phyloP scores from a whole-genome alignment of 2,329 filamentous ascomycete genomes.

The Fusarium setosum region DNA sequence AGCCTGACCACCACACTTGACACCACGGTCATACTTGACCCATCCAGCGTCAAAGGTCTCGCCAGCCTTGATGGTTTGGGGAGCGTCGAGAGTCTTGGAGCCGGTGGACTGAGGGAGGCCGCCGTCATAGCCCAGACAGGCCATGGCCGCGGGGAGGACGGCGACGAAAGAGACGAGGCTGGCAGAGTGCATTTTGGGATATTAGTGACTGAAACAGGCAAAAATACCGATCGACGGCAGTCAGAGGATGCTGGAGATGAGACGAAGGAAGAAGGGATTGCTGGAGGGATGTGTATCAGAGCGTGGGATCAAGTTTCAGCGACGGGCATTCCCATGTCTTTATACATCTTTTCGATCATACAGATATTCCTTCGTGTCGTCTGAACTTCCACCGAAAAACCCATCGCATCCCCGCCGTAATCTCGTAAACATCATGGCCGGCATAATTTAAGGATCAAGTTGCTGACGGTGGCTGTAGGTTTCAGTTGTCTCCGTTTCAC shows the following conservation, averaged over 20 bases:
- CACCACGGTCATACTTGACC: conserved; percentile 52
- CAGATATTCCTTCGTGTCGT: not conserved
- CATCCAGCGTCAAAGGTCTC: conserved; percentile 44
- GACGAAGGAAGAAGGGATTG: conserved; percentile 1
- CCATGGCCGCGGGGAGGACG: conserved; percentile 44
- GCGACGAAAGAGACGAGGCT: conserved; percentile 30
- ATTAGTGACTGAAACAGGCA: conserved; percentile 2
- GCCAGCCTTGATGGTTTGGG: conserved; percentile 45
- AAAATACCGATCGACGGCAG: conserved; percentile 19
- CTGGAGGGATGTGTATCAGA: not conserved
- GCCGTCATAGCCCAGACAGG: conserved; percentile 38
- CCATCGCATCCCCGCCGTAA: too few species aligned
- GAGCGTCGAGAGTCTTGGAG: conserved; percentile 39
- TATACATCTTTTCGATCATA: not conserved
- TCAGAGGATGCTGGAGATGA: not conserved
- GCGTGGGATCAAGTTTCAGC: not conserved
- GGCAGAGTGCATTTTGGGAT: conserved; percentile 31
- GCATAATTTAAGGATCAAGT: not conserved
- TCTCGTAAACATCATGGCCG: too few species aligned
- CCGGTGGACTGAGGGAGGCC: conserved; percentile 42
- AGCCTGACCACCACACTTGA: conserved; percentile 52
- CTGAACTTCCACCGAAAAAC: too few species aligned
- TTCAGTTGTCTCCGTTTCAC: conserved; percentile 8
- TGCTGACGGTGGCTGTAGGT: not conserved
- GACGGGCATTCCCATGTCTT: not conserved